These are phyloP conservation scores for Zymoseptoria pseudotritici DNA, from an alignment of 2,329 filamentous ascomycete genomes.

Conservation along the genomic window DNA sequence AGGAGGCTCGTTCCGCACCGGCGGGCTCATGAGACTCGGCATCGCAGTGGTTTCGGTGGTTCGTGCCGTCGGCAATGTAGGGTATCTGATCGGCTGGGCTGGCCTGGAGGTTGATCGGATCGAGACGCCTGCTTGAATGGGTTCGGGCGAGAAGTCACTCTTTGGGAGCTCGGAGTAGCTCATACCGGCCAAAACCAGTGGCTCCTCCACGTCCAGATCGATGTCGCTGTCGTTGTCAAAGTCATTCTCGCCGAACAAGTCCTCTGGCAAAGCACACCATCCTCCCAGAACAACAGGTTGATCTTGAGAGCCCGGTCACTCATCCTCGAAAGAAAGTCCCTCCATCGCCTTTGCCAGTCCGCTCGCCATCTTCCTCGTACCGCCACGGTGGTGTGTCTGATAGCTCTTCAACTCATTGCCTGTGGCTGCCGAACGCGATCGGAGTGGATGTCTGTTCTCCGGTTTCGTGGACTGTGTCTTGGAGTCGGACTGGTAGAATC, in stretches of 20 bases:
- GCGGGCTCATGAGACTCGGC: slow-evolving; percentile 23
- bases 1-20: slow-evolving; percentile 29
- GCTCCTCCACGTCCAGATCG: slow-evolving; percentile 62
- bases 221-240: slow-evolving; percentile 83
- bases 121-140: slow-evolving; percentile 2
- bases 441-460: slow-evolving; percentile 29
- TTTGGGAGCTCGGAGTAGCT: slow-evolving; percentile 35
- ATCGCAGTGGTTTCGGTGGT: slow-evolving; percentile 1
- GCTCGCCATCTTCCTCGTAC: slow-evolving; percentile 40
- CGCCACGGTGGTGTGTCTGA: slow-evolving; percentile 15
- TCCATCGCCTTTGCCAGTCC: neutral
- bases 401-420: slow-evolving; percentile 19
- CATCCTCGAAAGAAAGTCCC: too few relatives aligned
- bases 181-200: slow-evolving; percentile 28
- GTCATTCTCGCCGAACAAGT: slow-evolving; percentile 65
- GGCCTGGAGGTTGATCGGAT: neutral
- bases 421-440: slow-evolving; percentile 20
- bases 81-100: slow-evolving; percentile 24
- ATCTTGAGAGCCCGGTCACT: slow-evolving; percentile 22
- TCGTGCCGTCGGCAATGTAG: slow-evolving; percentile 22
- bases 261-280: slow-evolving; percentile 4
- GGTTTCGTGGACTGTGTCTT: slow-evolving; percentile 29
- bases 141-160: neutral
- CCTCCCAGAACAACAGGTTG: slow-evolving; percentile 17
- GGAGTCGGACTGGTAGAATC: too few relatives aligned